These are phyloP conservation scores for Paramecium octaurelia DNA, from an alignment of 73 alveolate genomes.

Conservation along the genomic window DNA sequence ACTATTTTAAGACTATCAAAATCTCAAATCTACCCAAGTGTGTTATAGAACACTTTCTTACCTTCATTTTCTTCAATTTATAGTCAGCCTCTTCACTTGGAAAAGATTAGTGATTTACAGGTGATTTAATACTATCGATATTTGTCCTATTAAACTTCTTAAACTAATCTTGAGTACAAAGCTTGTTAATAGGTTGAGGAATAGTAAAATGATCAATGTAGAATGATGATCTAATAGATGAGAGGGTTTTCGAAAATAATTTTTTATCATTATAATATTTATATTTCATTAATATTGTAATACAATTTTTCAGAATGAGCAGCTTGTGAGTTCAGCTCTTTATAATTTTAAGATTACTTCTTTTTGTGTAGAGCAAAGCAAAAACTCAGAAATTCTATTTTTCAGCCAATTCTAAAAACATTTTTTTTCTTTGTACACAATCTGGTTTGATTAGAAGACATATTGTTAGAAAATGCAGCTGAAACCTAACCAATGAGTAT, in stretches of 20 bases:
- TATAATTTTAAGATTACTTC: conserved; percentile 49
- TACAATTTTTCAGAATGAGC: conserved; percentile 11
- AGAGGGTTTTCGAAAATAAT: background rate
- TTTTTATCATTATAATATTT: background rate
- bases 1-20: conserved; percentile 37
- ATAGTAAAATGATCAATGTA: background rate
- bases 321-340: conserved; percentile 50
- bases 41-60: background rate
- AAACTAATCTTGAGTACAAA: background rate
- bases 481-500: background rate
- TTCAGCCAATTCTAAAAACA: conserved; percentile 33
- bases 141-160: background rate
- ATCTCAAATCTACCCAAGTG: conserved; percentile 49
- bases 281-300: background rate
- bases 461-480: background rate
- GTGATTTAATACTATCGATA: background rate
- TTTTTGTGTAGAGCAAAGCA: conserved; percentile 56
- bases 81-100: background rate
- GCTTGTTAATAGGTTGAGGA: background rate
- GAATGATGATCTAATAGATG: background rate
- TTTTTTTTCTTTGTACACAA: background rate
- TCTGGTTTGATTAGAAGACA: conserved; percentile 47
- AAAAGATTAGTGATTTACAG: background rate
- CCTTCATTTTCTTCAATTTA: background rate
- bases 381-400: conserved; percentile 52